Evolutionary conservation across 2,329 filamentous ascomycete species (phyloP).

Genomic region (Diaporthe helianthi): DNA sequence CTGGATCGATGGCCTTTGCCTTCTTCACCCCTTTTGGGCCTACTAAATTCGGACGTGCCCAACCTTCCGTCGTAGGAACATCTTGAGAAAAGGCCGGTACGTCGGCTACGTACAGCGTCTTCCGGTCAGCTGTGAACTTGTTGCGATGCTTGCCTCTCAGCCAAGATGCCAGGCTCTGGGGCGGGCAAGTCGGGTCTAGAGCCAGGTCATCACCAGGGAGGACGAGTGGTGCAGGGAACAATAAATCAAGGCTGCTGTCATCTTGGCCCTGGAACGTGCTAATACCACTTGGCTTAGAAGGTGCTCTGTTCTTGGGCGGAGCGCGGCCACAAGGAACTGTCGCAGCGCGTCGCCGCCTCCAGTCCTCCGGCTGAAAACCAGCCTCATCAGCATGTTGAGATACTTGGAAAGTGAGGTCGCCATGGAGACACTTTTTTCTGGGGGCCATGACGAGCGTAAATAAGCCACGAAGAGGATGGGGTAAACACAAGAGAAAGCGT

Average conservation of each 20-base stretch:
- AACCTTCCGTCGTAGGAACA: constrained; percentile 54
- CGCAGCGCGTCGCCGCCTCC: constrained; percentile 42
- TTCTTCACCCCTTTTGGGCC: constrained; percentile 47
- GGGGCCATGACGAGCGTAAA: not conserved
- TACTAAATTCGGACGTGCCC: constrained; percentile 45
- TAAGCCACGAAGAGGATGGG: not conserved
- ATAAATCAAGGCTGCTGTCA: constrained; percentile 37
- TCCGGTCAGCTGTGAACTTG: constrained; percentile 51
- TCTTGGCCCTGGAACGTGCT: constrained; percentile 28
- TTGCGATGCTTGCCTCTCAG: constrained; percentile 54
- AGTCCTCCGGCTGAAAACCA: constrained; percentile 42
- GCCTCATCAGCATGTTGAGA: constrained; percentile 42
- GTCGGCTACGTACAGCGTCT: constrained; percentile 61
- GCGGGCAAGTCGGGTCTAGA: constrained; percentile 55
- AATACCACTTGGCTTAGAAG: not conserved
- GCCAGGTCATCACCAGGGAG: constrained; percentile 66
- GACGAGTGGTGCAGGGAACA: constrained; percentile 65
- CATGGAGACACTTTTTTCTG: constrained; percentile 16
- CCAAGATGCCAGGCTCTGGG: constrained; percentile 63
- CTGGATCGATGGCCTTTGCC: constrained; percentile 46
- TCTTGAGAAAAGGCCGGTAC: constrained; percentile 50
- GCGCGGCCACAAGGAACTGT: constrained; percentile 41
- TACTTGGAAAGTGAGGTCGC: constrained; percentile 39
- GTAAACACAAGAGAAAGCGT: not conserved
- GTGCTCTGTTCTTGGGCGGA: constrained; percentile 20